Conservation (phyloP, 345 rosid genomes). For the Gossypium turneri region DNA sequence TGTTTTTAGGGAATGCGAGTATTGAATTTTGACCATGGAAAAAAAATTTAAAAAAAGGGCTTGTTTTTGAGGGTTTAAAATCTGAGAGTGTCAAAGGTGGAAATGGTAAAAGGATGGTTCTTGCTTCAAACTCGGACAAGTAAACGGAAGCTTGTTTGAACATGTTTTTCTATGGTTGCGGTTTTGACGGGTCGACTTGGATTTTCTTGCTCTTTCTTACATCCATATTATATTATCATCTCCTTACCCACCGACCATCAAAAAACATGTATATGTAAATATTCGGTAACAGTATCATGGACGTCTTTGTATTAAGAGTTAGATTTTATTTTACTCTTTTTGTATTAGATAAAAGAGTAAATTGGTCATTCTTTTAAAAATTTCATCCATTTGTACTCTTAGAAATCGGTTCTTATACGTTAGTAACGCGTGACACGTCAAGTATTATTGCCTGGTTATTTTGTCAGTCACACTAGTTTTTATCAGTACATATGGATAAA, state of each 20-base stretch:
- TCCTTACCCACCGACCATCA: not conserved
- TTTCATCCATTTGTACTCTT: too few species aligned
- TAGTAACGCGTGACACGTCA: too few species aligned
- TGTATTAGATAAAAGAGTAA: too few species aligned
- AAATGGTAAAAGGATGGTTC: not conserved
- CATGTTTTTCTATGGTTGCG: not conserved
- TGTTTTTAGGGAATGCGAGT: not conserved
- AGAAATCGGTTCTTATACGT: too few species aligned
- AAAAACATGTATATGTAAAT: too few species aligned
- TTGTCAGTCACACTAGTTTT: too few species aligned
- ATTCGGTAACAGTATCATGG: too few species aligned
- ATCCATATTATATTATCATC: not conserved
- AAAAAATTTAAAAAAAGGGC: not conserved
- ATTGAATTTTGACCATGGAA: constrained; percentile 53
- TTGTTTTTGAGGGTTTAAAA: not conserved
- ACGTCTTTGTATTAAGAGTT: too few species aligned
- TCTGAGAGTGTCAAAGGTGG: constrained; percentile 12
- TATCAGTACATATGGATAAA: too few species aligned
- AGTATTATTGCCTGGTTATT: too few species aligned
- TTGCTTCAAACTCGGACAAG: not conserved
- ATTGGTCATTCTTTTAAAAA: rapidly evolving
- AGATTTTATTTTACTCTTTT: rapidly evolving
- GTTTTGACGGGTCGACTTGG: not conserved
- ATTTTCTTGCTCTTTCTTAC: not conserved
- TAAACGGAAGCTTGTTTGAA: constrained; percentile 4